These are phyloP conservation scores for Cymodocea nodosa DNA, from an alignment of 116 monocot genomes.

Conservation along the genomic window DNA sequence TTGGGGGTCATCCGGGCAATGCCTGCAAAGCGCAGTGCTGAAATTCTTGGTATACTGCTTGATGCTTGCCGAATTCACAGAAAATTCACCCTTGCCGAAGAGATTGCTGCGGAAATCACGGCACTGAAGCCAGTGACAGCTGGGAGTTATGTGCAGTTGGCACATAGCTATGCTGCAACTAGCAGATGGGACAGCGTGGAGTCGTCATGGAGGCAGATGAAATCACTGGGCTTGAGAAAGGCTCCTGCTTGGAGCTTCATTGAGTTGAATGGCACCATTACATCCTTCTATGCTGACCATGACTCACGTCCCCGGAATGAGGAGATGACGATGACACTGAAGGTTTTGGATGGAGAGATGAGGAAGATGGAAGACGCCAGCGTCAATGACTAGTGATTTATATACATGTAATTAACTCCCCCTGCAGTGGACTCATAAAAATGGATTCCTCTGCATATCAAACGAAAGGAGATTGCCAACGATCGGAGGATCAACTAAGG, in stretches of 20 bases:
- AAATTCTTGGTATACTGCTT: conserved; percentile 55
- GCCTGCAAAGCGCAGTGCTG: conserved; percentile 23
- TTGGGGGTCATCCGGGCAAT: conserved; percentile 17
- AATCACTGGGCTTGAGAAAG: conserved; percentile 46
- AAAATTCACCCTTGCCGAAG: conserved; percentile 17
- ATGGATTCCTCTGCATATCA: too few species aligned
- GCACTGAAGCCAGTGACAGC: conserved; percentile 31
- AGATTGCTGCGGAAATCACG: conserved; percentile 29
- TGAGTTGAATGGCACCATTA: conserved; percentile 29
- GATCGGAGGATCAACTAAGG: too few species aligned
- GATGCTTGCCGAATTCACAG: conserved; percentile 39
- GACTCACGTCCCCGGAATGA: conserved; percentile 22
- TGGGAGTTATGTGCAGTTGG: conserved; percentile 54
- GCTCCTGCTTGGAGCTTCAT: conserved; percentile 70
- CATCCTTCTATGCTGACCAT: conserved; percentile 43
- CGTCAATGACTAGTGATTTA: neutral
- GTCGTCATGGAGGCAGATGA: conserved; percentile 38
- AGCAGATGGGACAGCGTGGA: conserved; percentile 47
- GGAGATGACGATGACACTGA: conserved; percentile 27
- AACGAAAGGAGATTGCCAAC: too few species aligned
- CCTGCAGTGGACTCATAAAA: too few species aligned
- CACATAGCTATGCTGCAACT: conserved; percentile 37
- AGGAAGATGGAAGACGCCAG: neutral
- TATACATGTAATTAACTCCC: too few species aligned
- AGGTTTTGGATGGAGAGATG: conserved; percentile 22